A percentile compares a stretch with the other conserved stretches of the same genome.
phyloP scores from a whole-genome alignment of 495 filamentous ascomycete species.

The Penicillium flavigenum region DNA sequence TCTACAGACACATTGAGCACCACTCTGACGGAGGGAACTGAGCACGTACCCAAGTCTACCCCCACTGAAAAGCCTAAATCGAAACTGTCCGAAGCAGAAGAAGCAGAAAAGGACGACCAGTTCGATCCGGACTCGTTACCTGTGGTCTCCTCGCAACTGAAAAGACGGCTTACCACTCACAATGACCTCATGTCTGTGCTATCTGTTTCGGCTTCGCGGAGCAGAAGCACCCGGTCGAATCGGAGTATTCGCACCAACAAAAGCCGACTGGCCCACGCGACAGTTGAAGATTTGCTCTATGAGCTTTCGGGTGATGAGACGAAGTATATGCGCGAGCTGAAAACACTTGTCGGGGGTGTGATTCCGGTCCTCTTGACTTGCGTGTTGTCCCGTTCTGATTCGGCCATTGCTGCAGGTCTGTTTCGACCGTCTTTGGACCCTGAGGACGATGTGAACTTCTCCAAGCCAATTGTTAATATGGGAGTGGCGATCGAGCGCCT shows the following conservation, averaged over 20 bases:
- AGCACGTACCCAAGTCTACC: slow-evolving; percentile 13
- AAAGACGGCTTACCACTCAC: slow-evolving; percentile 82
- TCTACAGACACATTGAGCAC: slow-evolving; percentile 61
- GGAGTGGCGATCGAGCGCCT: slow-evolving; percentile 84
- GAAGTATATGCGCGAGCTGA: slow-evolving; percentile 90
- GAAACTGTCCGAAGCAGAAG: slow-evolving; percentile 20
- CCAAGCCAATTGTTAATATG: slow-evolving; percentile 92
- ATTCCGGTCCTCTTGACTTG: slow-evolving; percentile 88
- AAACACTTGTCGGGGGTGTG: slow-evolving; percentile 91
- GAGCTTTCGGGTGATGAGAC: slow-evolving; percentile 82
- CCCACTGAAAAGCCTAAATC: background rate
- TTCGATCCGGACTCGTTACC: slow-evolving; percentile 46
- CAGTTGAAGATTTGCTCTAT: slow-evolving; percentile 69
- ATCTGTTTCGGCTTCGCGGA: slow-evolving; percentile 67
- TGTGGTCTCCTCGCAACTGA: slow-evolving; percentile 51
- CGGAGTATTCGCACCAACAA: slow-evolving; percentile 71
- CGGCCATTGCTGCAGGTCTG: slow-evolving; percentile 64
- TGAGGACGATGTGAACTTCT: slow-evolving; percentile 62
- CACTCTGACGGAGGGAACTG: slow-evolving; percentile 37
- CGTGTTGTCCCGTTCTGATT: slow-evolving; percentile 72
- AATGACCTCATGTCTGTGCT: slow-evolving; percentile 91
- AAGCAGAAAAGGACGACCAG: slow-evolving; percentile 42
- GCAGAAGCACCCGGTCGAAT: slow-evolving; percentile 65
- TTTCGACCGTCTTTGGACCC: slow-evolving; percentile 56
- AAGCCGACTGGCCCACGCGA: slow-evolving; percentile 63